These are phyloP conservation scores for Linum usitatissimum DNA, from an alignment of 345 rosid species.

Conservation along the genomic window DNA sequence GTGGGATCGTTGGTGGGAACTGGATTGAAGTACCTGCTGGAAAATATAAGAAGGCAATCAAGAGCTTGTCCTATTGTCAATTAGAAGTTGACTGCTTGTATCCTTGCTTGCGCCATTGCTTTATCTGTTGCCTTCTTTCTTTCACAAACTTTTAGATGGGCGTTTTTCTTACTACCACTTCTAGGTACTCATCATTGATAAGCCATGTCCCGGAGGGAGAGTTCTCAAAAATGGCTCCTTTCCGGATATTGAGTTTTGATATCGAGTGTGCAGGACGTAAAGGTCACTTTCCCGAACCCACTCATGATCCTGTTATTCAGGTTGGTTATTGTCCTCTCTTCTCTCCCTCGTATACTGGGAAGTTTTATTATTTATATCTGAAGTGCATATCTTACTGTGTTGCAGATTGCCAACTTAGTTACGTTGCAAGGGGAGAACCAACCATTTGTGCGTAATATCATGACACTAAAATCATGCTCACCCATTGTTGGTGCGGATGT, in stretches of 20 bases:
- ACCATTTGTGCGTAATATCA: conserved; percentile 83
- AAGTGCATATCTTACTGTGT: conserved; percentile 16
- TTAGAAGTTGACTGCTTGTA: conserved; percentile 94
- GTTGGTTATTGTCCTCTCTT: conserved; percentile 22
- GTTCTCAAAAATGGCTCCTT: conserved; percentile 97
- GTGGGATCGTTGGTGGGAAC: conserved; percentile 84
- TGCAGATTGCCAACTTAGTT: conserved; percentile 87
- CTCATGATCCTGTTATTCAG: conserved; percentile 98
- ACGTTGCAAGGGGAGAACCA: conserved; percentile 86
- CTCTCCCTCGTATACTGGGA: background rate
- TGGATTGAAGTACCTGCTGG: conserved; percentile 95
- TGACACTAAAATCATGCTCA: conserved; percentile 91
- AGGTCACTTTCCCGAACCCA: conserved; percentile 99
- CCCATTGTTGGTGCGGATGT: conserved; percentile 91
- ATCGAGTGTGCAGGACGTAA: conserved; percentile 98
- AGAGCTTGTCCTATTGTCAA: conserved; percentile 65
- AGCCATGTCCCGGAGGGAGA: conserved; percentile 90
- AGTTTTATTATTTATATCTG: conserved; percentile 9
- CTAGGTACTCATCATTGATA: conserved; percentile 65
- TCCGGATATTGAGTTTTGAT: conserved; percentile 92
- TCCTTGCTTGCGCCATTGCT: conserved; percentile 28
- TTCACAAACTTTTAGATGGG: conserved; percentile 1
- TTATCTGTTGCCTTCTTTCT: conserved; percentile 5
- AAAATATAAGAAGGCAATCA: conserved; percentile 56
- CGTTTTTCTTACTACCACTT: conserved; percentile 26